Percentiles rank a stretch among this genome's conserved stretches.
phyloP scores from a whole-genome alignment of 345 rosid genomes.

The Heritiera littoralis region DNA sequence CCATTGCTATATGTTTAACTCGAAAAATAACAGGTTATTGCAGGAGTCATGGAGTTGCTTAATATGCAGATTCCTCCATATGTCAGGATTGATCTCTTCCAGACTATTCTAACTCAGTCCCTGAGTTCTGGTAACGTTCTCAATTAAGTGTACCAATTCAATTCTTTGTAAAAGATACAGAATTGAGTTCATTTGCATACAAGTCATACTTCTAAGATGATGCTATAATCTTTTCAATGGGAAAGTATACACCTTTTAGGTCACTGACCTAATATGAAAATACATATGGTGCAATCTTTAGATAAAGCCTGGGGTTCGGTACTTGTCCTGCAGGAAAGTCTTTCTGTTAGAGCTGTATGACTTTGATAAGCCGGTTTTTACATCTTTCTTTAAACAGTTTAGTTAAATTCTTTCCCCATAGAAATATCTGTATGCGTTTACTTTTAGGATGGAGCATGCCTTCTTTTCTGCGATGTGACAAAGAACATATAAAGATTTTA shows the following conservation, averaged over 20 bases:
- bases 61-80: constrained; percentile 74
- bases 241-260: constrained; percentile 1
- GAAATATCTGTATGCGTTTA: neutral
- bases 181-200: neutral
- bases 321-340: neutral
- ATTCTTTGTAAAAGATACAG: neutral
- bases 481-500: neutral
- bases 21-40: constrained; percentile 63
- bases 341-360: neutral
- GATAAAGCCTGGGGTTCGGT: neutral
- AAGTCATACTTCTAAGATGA: neutral
- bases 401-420: neutral
- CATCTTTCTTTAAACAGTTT: neutral
- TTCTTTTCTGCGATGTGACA: neutral
- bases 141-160: neutral
- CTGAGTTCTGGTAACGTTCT: constrained; percentile 56
- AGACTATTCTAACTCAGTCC: constrained; percentile 61
- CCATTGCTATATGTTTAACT: constrained; percentile 23
- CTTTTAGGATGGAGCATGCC: neutral
- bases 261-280: constrained; percentile 3
- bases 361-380: neutral
- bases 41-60: constrained; percentile 76
- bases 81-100: constrained; percentile 75
- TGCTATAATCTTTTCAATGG: neutral
- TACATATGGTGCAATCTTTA: neutral